Evolutionary conservation across 2,329 filamentous ascomycete genomes (phyloP), one percentile per base, ranked within the genome.

Genomic region (Cladosporium phlei): DNA sequence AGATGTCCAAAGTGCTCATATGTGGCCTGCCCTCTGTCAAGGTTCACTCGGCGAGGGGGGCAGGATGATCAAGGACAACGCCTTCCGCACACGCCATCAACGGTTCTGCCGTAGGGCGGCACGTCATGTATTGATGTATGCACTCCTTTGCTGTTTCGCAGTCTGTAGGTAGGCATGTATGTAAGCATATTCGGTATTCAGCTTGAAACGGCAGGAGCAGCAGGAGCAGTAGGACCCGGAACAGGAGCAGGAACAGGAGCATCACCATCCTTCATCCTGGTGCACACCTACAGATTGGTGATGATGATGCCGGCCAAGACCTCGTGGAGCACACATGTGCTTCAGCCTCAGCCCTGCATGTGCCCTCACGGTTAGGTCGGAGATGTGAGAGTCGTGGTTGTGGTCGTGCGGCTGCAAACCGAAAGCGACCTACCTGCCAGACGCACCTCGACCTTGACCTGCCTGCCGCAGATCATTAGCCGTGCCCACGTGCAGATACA

Each of bases 341-440:
- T 29, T 45, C 42, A 45, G 42, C 42, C 42, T 45, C 42, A 45
- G 42, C 42, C 42, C 42, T 45, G 42, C 42, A 32, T 45, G 17
- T 12, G 11, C 32, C 42, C 12, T 27, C 42, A 17, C 7, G 24
- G 42, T 37, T 43, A 43, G 20, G 25, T n/a, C n/a, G n/a, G n/a
- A n/a, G n/a, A n/a, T n/a, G n/a, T n/a, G n/a, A n/a, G n/a, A n/a
- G n/a, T n/a, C n/a, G n/a, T n/a, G n/a, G n/a, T n/a, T n/a, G n/a
- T n/a, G n/a, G n/a, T n/a, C n/a, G n/a, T 10, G 19, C 25, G 11
- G 20, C 39, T 25, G 39, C 29, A 43, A 33, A 33, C 39, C 39
- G 39, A 43, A 43, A 20, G 39, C 39, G 39, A 43, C 39, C 20
- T 43, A 21, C 27, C n/a, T n/a, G n/a, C n/a, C n/a, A n/a, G n/a